Evolutionary conservation across 2,329 filamentous ascomycete species (phyloP), one percentile per base, ranked within the genome.

Genomic region (Diplodia seriata): DNA sequence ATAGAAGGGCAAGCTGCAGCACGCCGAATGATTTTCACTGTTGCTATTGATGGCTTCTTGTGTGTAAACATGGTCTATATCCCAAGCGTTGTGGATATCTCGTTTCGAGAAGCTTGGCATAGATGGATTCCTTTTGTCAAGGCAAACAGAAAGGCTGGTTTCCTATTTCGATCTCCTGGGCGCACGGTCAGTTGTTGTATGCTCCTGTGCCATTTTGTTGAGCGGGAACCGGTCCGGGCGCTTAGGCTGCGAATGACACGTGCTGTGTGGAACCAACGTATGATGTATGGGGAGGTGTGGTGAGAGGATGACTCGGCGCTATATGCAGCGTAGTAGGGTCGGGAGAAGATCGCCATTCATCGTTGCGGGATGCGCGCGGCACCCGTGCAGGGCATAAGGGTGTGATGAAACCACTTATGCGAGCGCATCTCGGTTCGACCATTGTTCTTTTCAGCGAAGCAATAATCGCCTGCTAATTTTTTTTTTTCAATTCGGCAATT

Each of bases 171-270:
- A 23, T 20, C 23, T 18, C 26, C 40, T 12, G 43, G 15, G 57
- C 57, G 57, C 40, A 50, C n/a, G 18, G 9, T 33, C 14, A n/a
- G 57, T 23, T 43, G 43, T 47, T 9, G 43, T 23, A 31, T 23
- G 38, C 38, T 49, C 14, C 43, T 40, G 31, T 56, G 15, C 31
- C 31, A 11, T 33, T 49, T 62, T 62, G 57, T 49, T 49, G 40
- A n/a, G 23, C 23, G 23, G 38, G 29, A 36, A n/a, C 15, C 26
- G 8, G 40, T 9, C 18, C 26, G 43, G 43, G 57, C 57, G 57
- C 57, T 62, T 62, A 29, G 43, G 26, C 26, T 62, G 29, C 40
- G 43, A 62, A 62, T 62, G 57, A 50, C 57, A 62, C 57, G 50
- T 62, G 57, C 23, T 23, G 14, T 38, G 40, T 62, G 57, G 57